These are phyloP conservation scores for Globisporangium rhizosaccharum DNA, from an alignment of 352 stramenopile species.

Conservation along the genomic window DNA sequence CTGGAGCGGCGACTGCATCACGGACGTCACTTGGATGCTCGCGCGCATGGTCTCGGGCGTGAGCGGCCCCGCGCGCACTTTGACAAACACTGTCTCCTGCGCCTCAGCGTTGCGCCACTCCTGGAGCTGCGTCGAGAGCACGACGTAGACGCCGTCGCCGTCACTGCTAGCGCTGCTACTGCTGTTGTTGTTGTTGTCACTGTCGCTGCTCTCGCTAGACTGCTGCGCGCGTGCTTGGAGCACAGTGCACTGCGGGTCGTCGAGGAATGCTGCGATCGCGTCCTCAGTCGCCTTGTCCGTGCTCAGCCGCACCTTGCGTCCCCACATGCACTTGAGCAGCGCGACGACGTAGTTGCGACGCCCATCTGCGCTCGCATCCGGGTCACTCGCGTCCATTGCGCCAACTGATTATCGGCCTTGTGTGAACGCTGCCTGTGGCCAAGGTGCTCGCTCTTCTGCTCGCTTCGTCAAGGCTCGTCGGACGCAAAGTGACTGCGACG, in stretches of 20 bases:
- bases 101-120: background rate
- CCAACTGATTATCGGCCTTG: too few species aligned
- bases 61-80: conserved; percentile 39
- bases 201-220: conserved; percentile 7
- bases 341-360: conserved; percentile 53
- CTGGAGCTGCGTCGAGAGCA: conserved; percentile 29
- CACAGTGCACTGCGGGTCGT: conserved; percentile 57
- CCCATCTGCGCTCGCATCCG: conserved; percentile 31
- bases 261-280: conserved; percentile 60
- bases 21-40: conserved; percentile 66
- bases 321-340: conserved; percentile 64
- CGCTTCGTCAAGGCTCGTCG: background rate
- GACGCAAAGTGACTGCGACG: background rate
- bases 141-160: conserved; percentile 1
- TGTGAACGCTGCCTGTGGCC: too few species aligned
- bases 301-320: conserved; percentile 30
- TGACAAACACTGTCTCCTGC: conserved; percentile 57
- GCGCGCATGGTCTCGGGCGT: conserved; percentile 66
- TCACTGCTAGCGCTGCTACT: conserved; percentile 1
- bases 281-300: conserved; percentile 33
- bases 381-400: conserved; percentile 25
- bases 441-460: too few species aligned
- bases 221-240: conserved; percentile 36
- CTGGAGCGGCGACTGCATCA: conserved; percentile 61
- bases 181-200: conserved; percentile 17